Base-by-base conservation (phyloP, 176 grass and related monocot species). In the Poa pratensis region DNA sequence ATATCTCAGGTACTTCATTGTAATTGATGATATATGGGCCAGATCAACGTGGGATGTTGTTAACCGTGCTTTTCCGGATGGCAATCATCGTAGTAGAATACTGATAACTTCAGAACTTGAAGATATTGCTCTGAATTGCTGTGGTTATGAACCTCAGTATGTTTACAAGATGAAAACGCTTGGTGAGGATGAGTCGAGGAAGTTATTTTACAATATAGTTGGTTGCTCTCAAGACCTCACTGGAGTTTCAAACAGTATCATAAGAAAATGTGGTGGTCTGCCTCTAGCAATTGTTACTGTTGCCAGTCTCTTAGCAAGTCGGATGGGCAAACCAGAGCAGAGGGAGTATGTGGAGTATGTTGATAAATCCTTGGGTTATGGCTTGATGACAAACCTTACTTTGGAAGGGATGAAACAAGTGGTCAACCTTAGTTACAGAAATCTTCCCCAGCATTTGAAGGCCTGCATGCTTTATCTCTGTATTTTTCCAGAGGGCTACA, bases 391-490 rank as follows among this genome's bases (percentile, higher is more conserved):
- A 78, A 70, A 68, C n/a, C 20, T 16, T 19, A 69, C 14, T n/a
- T 68, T 7, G 10, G 22, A 26, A 16, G 72, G 61, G 4, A 51
- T 66, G 43, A 53, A 52, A 39, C 70, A 35, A 51, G 27, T 84
- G 18, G 0, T 84, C 0, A 23, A 19, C 2, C 58, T 84, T 5
- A 65, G 42, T 20, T 84, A 84, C 19, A 13, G 5, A 49, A 49
- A 16, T 53, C 72, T 84, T 66, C 72, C 82, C 52, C 59, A 7
- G 3, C 73, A 62, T 76, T 52, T 84, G 43, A 84, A 76, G 82
- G 61, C 58, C 37, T 84, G 72, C 43, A n/a, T 76, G 17, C 58
- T 75, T 5, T 84, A 84, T 66, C 58, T 84, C 48, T 53, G 58
- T 65, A 35, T 75, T 24, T 84, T 64, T 40, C 13, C 58, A 18